Base-by-base conservation (phyloP, 352 stramenopile genomes). In the Phytopythium kandeliae region DNA sequence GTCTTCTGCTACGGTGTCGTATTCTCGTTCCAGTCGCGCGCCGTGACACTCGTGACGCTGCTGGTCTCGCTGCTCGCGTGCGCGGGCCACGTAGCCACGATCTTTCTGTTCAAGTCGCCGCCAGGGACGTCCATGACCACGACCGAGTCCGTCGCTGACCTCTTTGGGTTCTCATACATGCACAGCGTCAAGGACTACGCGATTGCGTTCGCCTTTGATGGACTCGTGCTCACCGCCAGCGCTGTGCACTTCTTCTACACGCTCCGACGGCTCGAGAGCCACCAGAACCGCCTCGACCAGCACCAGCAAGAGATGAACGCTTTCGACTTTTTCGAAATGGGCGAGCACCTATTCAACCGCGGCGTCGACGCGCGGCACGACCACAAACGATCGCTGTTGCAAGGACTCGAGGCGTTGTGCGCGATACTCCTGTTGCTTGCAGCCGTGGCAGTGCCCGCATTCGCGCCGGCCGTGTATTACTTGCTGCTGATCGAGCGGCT, bases 181-280 rank as follows among this genome's bases (percentile, higher is more conserved):
- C 42, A 58, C 22, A 62, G 44, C 21, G 55, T 61, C 2, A 63
- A 46, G 15, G 56, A 79, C 28, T 76, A 71, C 43, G 48, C 79
- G 13, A 60, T 67, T n/a, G 63, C 68, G n/a, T 54, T 90, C 21
- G 73, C 63, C 9, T 65, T 87, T 28, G 83, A 94, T 47, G 62
- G 54, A 2, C 58, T 94, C 22, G 74, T 94, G 30, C 35, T 86
- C 3, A 48, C 69, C 5, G 78, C 65, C 35, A 84, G 74, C 30
- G 37, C 62, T 4, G 31, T 91, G 16, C 77, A 94, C 42, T 77
- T 79, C 41, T 89, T 81, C 51, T 77, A 82, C 51, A 69, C 90
- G 8, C 53, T 86, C 7, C 62, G 66, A 3, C 69, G 67, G 28
- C 58, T 82, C 0, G 54, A 53, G 25, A 11, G 24, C 4, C 47